Percentiles rank a stretch among this genome's conserved stretches.
phyloP scores from a whole-genome alignment of 345 rosid species.

The Pistacia vera region DNA sequence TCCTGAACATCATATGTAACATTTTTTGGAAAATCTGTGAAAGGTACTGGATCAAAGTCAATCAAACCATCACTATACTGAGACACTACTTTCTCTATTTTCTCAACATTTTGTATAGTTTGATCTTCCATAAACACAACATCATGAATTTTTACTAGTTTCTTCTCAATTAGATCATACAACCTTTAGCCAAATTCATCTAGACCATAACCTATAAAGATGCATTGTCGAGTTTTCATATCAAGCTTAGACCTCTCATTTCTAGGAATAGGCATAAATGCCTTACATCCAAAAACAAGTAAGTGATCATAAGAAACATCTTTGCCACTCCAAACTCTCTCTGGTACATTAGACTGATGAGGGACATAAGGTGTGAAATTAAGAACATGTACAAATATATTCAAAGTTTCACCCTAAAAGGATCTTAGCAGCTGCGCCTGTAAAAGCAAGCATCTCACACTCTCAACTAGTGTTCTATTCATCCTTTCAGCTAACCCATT shows the following conservation, averaged over 20 bases:
- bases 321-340: not conserved
- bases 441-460: not conserved
- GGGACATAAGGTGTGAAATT: not conserved
- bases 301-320: not conserved
- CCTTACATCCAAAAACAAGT: not conserved
- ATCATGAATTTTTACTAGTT: no score
- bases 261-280: not conserved
- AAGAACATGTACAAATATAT: not conserved
- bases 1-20: no score
- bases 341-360: not conserved
- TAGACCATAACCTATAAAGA: not conserved
- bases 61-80: no score
- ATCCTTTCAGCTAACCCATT: conserved; percentile 4
- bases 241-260: not conserved
- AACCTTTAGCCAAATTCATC: no score
- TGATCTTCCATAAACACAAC: no score
- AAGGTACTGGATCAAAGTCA: no score
- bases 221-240: not conserved
- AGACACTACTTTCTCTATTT: no score
- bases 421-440: not conserved
- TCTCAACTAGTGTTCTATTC: not conserved
- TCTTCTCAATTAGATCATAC: no score
- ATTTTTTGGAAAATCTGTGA: no score
- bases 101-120: no score
- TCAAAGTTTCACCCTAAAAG: not conserved